Evolutionary conservation across 2,329 filamentous ascomycete species (phyloP).

Genomic region (Onygenales sp.): DNA sequence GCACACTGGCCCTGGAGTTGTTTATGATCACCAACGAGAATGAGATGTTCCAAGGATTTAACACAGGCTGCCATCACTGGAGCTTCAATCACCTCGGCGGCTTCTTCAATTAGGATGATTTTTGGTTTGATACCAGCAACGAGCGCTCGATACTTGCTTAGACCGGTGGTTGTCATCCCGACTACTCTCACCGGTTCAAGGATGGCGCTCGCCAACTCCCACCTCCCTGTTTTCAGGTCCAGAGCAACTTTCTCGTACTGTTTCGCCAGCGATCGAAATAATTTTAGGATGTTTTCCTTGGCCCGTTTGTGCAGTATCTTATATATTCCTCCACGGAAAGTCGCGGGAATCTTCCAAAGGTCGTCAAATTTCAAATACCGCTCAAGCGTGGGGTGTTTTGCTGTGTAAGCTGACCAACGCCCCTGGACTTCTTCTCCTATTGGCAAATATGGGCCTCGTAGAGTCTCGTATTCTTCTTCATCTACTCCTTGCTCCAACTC

Average conservation of each 20-base stretch:
- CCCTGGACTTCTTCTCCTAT: conserved; percentile 34
- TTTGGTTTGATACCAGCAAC: conserved; percentile 57
- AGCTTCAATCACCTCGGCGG: conserved; percentile 59
- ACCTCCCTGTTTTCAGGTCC: conserved; percentile 48
- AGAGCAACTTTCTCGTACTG: conserved; percentile 42
- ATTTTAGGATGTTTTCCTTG: conserved; percentile 37
- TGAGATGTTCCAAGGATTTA: conserved; percentile 53
- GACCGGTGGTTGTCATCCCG: conserved; percentile 67
- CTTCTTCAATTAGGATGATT: conserved; percentile 68
- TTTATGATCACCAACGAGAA: conserved; percentile 70
- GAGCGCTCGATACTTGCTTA: conserved; percentile 69
- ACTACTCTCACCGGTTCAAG: conserved; percentile 52
- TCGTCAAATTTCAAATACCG: conserved; percentile 35
- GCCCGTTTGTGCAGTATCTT: conserved; percentile 49
- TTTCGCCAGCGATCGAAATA: conserved; percentile 42
- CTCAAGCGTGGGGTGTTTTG: conserved; percentile 26
- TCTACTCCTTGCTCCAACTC: conserved; percentile 47
- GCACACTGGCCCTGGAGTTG: conserved; percentile 63
- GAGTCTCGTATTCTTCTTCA: conserved; percentile 46
- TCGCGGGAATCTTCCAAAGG: conserved; percentile 50
- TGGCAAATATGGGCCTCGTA: conserved; percentile 37
- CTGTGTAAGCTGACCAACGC: conserved; percentile 4
- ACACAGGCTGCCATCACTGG: conserved; percentile 52
- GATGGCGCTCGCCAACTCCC: conserved; percentile 51
- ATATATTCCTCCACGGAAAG: conserved; percentile 56